Conservation (phyloP, 352 stramenopile genomes). For the Phytophthora multivora region DNA sequence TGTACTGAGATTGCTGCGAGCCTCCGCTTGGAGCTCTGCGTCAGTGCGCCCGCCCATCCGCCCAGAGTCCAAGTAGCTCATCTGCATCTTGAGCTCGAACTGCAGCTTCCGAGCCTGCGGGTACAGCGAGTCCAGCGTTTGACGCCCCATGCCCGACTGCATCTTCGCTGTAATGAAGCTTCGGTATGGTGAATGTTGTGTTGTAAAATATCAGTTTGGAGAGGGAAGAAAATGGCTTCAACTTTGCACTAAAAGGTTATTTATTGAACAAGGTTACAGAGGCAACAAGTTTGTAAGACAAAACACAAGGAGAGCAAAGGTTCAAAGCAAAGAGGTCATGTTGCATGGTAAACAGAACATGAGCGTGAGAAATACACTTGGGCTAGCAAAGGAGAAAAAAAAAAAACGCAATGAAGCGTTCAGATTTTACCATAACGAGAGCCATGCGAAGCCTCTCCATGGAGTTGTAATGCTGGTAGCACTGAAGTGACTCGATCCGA, state of each 20-base stretch:
- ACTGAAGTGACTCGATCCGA: neutral
- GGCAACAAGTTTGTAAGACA: too few species aligned
- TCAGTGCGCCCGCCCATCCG: conserved; percentile 53
- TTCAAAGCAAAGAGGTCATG: conserved; percentile 7
- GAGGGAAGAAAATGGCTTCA: conserved; percentile 13
- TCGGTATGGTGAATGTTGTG: neutral
- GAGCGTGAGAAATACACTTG: conserved; percentile 1
- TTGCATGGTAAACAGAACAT: conserved; percentile 2
- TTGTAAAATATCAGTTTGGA: conserved; percentile 13
- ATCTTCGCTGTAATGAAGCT: neutral
- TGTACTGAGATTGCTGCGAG: conserved; percentile 69
- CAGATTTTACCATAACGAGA: conserved; percentile 2
- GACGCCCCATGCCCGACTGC: conserved; percentile 2
- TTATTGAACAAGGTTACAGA: neutral
- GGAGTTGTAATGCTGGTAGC: neutral
- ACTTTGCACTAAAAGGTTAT: neutral
- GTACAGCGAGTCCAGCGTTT: conserved; percentile 77
- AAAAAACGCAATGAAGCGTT: neutral
- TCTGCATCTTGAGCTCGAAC: conserved; percentile 91
- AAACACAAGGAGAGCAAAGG: conserved; percentile 1
- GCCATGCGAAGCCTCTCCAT: neutral
- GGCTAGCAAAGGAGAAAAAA: neutral
- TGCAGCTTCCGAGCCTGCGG: conserved; percentile 83
- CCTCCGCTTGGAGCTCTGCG: conserved; percentile 67
- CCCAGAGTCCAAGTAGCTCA: conserved; percentile 82